Evolutionary conservation across 2,329 filamentous ascomycete genomes (phyloP), one percentile per base, ranked within the genome.

Genomic region (Colletotrichum sp.): DNA sequence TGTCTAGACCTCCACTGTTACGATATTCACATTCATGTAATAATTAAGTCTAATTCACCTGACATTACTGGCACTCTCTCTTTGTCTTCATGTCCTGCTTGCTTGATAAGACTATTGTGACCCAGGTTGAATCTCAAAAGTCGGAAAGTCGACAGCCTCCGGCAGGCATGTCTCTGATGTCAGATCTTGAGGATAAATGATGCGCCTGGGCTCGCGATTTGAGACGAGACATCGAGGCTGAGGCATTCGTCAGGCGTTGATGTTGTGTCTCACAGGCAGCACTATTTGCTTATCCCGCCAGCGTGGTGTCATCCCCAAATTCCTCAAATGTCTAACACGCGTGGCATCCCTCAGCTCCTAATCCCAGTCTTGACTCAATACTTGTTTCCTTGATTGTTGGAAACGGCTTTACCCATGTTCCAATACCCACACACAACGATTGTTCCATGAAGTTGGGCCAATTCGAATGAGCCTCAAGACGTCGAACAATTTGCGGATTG

Each of bases 21-120:
- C 36, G 48, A 70, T 70, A 66, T 70, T 76, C 66, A 39, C 34
- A 36, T 70, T 70, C 70, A 61, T 34, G 71, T 74, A 76, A 76
- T 74, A 66, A 74, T 75, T 75, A 62, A 74, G 60, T 66, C 15
- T 74, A 70, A 74, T 75, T 66, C 32, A 28, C 28, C 8, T 18
- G 34, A 9, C 5, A 52, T 58, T 13, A 16, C 30, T 22, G 13
- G n/a, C 6, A 58, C 36, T 43, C 4, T 43, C 8, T 9, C 3
- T n/a, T 43, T 18, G 39, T 1, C 9, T 3, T 43, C 39, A 43
- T 43, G 1, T 10, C 36, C 16, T 43, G 16, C 15, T 52, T 4
- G 5, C 8, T 55, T 39, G 22, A 18, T 25, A 15, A 8, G 18
- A 15, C 10, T n/a, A 8, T 2, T 0, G 28, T 8, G n/a, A 64